Evolutionary conservation across 306 rosid species (phyloP), one percentile per base, ranked within the genome.

Genomic region (Castanea mollissima): DNA sequence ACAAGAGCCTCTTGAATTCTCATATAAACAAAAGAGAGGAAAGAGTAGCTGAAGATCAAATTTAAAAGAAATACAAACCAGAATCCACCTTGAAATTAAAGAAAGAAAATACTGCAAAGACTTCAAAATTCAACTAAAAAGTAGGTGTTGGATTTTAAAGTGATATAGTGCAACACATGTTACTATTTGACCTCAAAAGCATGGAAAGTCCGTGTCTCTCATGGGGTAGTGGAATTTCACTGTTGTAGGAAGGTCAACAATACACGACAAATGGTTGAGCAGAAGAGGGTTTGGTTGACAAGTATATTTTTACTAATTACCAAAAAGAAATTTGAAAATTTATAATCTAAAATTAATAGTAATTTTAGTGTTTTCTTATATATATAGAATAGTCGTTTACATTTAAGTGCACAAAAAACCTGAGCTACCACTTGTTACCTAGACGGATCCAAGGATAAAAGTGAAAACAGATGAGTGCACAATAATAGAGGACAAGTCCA

Each of bases 231-330:
- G 98, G 93, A 86, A 83, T 83, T 87, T 79, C 35, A 88, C 94
- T 89, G 88, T 91, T 74, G 11, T 60, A 74, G 55, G 65, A 57
- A 87, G 85, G 95, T 92, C 97, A 94, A 94, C 97, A 91, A 67
- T 88, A 91, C 74, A 86, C 87, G 90, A 94, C 91, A 89, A 84
- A 78, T 52, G 73, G 44, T 75, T 80, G 55, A 19, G 56, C 65
- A 58, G 74, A 76, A 19, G 58, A 55, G 62, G 65, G 69, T 49
- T 38, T 51, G 25, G 41, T 34, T 67, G 41, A 34, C 72, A 79
- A 59, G 16, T 49, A 49, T 49, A 49, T 41, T 41, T 41, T 11
- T 41, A 41, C 46, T 7, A 8, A 41, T 41, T 41, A 41, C 11
- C 46, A 41, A 41, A 41, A 41, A 2, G 46, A 41, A 41, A 41